Conservation (phyloP, 179 eudicot genomes). For the Beta macrorhiza region DNA sequence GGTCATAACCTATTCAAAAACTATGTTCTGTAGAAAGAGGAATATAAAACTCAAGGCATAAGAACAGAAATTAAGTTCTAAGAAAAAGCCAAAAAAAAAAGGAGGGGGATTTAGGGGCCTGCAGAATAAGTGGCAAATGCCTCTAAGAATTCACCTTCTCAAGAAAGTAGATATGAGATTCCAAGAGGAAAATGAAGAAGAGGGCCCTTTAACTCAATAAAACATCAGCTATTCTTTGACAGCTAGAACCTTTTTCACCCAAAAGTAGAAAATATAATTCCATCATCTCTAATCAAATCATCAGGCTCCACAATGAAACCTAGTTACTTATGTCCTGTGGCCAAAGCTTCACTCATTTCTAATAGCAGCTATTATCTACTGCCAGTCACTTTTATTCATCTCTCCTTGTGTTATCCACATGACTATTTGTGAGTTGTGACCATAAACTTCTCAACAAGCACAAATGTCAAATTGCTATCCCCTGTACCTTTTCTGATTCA, state of each 20-base stretch:
- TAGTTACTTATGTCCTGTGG: background rate
- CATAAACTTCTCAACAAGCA: background rate
- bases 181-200: background rate
- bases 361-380: background rate
- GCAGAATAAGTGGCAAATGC: background rate
- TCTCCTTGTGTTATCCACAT: background rate
- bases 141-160: background rate
- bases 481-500: background rate
- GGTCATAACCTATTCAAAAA: slow-evolving; percentile 1
- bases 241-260: slow-evolving; percentile 1
- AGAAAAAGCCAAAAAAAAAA: background rate
- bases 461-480: background rate
- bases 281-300: background rate
- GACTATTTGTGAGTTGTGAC: background rate
- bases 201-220: background rate
- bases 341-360: background rate
- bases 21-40: background rate
- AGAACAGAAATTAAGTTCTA: background rate
- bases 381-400: slow-evolving; percentile 1
- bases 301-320: slow-evolving; percentile 1
- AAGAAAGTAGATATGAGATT: background rate
- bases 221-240: background rate
- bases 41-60: background rate
- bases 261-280: background rate
- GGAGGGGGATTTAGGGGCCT: background rate